These are phyloP conservation scores for Neurospora sp. DNA, from an alignment of 495 filamentous ascomycete genomes.

Conservation along the genomic window DNA sequence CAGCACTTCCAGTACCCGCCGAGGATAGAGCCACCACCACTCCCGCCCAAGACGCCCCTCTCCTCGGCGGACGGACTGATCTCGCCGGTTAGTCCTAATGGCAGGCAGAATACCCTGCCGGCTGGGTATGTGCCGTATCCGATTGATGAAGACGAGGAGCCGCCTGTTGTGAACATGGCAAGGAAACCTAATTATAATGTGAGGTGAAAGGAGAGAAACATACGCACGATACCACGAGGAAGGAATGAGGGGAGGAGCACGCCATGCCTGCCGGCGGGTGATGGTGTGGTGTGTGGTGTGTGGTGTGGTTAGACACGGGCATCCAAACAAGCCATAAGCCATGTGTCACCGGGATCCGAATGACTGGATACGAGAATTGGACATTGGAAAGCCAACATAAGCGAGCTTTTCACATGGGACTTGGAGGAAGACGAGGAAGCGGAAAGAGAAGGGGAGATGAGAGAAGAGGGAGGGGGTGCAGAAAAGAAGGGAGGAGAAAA, in stretches of 20 bases:
- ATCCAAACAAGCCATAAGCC: neutral
- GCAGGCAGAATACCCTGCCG: conserved; percentile 18
- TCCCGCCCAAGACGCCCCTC: conserved; percentile 80
- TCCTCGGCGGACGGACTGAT: conserved; percentile 15
- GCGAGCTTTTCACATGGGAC: neutral
- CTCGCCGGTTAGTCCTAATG: neutral
- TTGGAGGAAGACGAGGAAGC: neutral
- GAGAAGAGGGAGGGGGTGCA: neutral
- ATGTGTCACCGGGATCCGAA: neutral
- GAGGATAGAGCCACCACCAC: conserved; percentile 55
- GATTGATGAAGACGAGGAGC: conserved; percentile 65
- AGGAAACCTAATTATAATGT: conserved; percentile 71
- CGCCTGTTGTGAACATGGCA: conserved; percentile 71
- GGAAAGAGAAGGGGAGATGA: neutral
- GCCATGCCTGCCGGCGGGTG: neutral
- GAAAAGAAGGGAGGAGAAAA: neutral
- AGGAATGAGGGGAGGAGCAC: neutral
- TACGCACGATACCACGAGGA: neutral
- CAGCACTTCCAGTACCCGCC: conserved; percentile 37
- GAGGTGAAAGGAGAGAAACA: conserved; percentile 22
- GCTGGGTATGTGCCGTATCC: conserved; percentile 54
- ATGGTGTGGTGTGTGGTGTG: neutral
- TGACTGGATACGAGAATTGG: neutral
- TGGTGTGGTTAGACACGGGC: neutral
- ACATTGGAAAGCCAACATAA: neutral